Percentiles rank a stretch among this genome's conserved stretches.
Evolutionary conservation across 768 basidiomycete genomes (phyloP).

Genomic region (Suillus spraguei): DNA sequence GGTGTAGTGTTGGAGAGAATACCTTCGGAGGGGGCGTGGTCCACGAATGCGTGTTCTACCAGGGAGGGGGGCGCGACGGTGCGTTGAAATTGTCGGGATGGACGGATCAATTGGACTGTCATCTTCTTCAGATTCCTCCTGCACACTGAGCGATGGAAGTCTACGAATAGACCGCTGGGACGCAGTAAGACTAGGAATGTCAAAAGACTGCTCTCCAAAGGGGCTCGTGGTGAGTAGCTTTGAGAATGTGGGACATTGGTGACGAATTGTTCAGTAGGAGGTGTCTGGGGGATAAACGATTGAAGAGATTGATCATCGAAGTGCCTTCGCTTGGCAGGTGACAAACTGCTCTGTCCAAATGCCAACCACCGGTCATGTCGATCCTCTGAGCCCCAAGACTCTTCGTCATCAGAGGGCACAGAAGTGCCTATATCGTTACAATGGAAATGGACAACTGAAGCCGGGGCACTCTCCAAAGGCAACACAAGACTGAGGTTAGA

Average conservation of each 20-base stretch:
- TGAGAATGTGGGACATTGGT: slow-evolving; percentile 1
- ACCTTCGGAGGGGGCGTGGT: slow-evolving; percentile 15
- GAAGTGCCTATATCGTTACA: not conserved
- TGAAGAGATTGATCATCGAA: slow-evolving; percentile 12
- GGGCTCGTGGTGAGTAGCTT: not conserved
- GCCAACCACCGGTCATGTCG: slow-evolving; percentile 10
- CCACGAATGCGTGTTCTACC: slow-evolving; percentile 10
- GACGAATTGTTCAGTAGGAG: not conserved
- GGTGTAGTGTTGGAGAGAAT: not conserved
- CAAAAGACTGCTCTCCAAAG: not conserved
- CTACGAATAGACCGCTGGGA: not conserved
- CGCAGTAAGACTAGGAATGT: not conserved
- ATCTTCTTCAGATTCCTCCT: not conserved
- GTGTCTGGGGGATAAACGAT: not conserved
- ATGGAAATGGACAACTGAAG: not conserved
- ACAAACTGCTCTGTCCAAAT: slow-evolving; percentile 13
- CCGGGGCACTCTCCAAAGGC: slow-evolving; percentile 8
- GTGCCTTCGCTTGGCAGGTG: slow-evolving; percentile 13
- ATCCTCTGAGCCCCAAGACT: not conserved
- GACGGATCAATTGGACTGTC: not conserved
- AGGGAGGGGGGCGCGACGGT: not conserved
- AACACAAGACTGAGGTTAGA: slow-evolving; percentile 9
- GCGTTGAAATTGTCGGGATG: not conserved
- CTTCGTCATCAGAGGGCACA: not conserved
- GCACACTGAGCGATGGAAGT: not conserved